phyloP scores from a whole-genome alignment of 192 early-diverging fungal genomes.

The Chytriomyces sp. region DNA sequence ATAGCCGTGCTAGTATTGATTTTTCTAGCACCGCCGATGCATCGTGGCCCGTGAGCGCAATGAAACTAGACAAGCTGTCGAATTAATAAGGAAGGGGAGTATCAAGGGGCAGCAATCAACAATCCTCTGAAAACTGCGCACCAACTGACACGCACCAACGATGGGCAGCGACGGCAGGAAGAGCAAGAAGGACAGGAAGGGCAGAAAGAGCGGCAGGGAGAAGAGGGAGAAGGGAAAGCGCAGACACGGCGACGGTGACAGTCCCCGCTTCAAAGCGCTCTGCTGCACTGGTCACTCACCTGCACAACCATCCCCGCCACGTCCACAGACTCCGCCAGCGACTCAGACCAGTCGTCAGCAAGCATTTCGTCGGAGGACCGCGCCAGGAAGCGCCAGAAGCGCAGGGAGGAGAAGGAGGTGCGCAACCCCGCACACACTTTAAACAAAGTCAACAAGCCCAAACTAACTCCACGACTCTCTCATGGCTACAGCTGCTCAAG shows the following conservation, averaged over 20 bases:
- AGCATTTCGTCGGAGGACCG: not conserved
- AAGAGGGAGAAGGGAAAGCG: slow-evolving; percentile 7
- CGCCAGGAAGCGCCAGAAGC: not conserved
- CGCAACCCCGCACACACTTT: not conserved
- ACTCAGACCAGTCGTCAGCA: not conserved
- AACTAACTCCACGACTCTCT: not conserved
- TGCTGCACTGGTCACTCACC: not conserved
- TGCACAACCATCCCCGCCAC: not conserved
- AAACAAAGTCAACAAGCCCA: not conserved
- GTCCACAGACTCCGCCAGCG: not conserved
- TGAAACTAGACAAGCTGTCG: too few species aligned
- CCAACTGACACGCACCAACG: not conserved
- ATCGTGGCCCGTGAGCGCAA: too few species aligned
- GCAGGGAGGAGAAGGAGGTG: slow-evolving; percentile 22
- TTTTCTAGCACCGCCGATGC: too few species aligned
- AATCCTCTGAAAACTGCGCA: not conserved
- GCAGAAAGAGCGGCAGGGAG: too few species aligned
- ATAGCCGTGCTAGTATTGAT: too few species aligned
- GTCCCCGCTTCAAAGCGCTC: not conserved
- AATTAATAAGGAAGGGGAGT: too few species aligned
- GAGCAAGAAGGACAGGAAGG: not conserved
- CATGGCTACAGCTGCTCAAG: slow-evolving; percentile 6
- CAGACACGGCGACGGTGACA: not conserved
- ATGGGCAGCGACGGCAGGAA: slow-evolving; percentile 15
- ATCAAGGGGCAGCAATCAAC: too few species aligned